These are phyloP conservation scores for Diaporthe amygdali DNA, from an alignment of 2,329 filamentous ascomycete genomes.

Conservation along the genomic window DNA sequence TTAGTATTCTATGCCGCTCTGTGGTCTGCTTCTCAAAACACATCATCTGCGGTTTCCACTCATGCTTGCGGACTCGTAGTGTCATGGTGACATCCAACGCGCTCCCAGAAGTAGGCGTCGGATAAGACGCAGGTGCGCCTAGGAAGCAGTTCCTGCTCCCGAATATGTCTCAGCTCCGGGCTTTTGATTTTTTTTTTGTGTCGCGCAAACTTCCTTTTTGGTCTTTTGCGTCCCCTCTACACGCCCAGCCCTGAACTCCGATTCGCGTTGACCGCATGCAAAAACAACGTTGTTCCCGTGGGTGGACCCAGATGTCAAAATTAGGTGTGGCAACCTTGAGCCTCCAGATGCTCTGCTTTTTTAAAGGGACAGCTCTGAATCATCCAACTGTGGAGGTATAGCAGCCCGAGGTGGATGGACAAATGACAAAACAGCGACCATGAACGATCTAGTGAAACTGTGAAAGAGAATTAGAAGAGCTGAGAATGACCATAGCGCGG, in stretches of 20 bases:
- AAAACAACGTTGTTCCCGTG: not conserved
- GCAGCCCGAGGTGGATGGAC: not conserved
- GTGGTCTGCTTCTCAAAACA: not conserved
- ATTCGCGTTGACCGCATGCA: not conserved
- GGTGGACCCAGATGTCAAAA: not conserved
- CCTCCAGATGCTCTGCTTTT: not conserved
- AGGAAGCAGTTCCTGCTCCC: not conserved
- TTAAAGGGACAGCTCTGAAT: not conserved
- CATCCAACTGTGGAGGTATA: conserved; percentile 7
- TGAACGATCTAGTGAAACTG: conserved; percentile 5
- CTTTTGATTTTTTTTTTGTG: not conserved
- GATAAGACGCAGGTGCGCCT: not conserved
- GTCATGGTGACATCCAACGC: not conserved
- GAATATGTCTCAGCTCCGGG: not conserved
- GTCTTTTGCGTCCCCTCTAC: conserved; percentile 3
- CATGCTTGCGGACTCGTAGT: not conserved
- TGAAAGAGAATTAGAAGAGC: conserved; percentile 3
- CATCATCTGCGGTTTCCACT: not conserved
- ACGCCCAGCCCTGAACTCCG: conserved; percentile 8
- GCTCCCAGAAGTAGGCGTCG: not conserved
- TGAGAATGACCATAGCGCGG: not conserved
- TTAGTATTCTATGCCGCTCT: conserved; percentile 8
- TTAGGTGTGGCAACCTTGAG: not conserved
- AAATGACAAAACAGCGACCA: not conserved
- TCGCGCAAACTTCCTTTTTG: not conserved